Base-by-base conservation (phyloP, 768 basidiomycete species). In the Dacryopinax spathularia region DNA sequence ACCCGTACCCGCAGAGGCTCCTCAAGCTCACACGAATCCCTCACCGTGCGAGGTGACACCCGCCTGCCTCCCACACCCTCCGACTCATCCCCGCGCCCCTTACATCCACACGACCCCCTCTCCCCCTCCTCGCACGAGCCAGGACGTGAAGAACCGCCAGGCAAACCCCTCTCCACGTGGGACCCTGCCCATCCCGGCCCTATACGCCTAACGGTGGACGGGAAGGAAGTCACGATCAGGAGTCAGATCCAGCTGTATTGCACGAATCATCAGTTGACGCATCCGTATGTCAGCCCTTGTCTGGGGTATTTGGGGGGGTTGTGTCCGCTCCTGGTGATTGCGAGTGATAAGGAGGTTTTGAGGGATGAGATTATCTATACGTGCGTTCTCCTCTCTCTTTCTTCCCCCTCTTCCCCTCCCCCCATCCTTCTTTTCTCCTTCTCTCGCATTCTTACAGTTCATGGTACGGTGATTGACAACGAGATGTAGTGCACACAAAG, bases 301-400 rank as follows among this genome's bases (percentile, higher is more conserved):
- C 16, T 84, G 81, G 74, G 76, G 0, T 93, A 91, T 73, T 80
- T 99, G 12, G 96, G 95, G 4, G 94, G 94, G 1, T 74, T 99
- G 0, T 91, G 91, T 1, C 96, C 96, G 13, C 70, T 98, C 48
- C 74, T 91, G 27, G 75, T 99, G 67, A 84, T 93, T 66, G 88
- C 85, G 0, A 85, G 95, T 37, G 89, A 96, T 63, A 88, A 87
- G 69, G 95, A 98, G 75, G 91, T 95, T 0, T 74, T 97, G 41
- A 79, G 93, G 62, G 95, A 98, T 71, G 95, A 97, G 73, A 84
- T 91, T 34, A 83, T 97, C 33, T 97, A 91, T 70, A 76, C 81
- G 91, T 74, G 65, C 66, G 71, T 67, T 2, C 4, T 22, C 1
- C 13, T n/a, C 34, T n/a, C 1, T 6, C n/a, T 6, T 22, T 27